These are phyloP conservation scores for Kodamaea sp. DNA, from an alignment of 1,139 yeast genomes.

Conservation along the genomic window DNA sequence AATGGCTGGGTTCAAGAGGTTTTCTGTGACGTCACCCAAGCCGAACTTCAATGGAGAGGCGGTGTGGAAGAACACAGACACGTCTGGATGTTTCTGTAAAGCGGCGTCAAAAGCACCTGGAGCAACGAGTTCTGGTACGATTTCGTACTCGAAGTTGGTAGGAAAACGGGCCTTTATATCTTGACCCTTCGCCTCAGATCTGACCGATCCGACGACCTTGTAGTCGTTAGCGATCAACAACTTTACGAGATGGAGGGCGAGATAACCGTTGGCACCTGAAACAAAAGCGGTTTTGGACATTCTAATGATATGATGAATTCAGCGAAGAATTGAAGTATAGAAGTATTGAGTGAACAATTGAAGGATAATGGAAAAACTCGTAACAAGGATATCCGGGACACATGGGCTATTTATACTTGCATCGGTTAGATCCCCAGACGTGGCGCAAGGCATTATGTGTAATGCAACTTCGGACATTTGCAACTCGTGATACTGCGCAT, in stretches of 20 bases:
- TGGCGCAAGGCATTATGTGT: too few relatives aligned
- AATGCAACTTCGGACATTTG: too few relatives aligned
- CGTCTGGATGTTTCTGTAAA: constrained; percentile 47
- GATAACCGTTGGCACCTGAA: constrained; percentile 25
- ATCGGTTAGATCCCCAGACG: too few relatives aligned
- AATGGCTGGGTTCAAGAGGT: constrained; percentile 43
- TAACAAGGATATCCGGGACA: too few relatives aligned
- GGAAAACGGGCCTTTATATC: constrained; percentile 28
- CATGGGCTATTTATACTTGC: too few relatives aligned
- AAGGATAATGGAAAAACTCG: too few relatives aligned
- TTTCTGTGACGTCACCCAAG: constrained; percentile 36
- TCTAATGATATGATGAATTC: constrained; percentile 18
- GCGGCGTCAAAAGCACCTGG: constrained; percentile 54
- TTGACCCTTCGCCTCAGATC: constrained; percentile 8
- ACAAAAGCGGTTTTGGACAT: not conserved
- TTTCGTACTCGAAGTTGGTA: constrained; percentile 41
- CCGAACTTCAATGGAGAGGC: constrained; percentile 53
- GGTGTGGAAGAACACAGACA: constrained; percentile 57
- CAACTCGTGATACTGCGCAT: too few relatives aligned
- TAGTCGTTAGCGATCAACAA: constrained; percentile 33
- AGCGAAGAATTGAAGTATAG: too few relatives aligned
- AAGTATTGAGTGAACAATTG: too few relatives aligned
- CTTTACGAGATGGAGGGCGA: constrained; percentile 26
- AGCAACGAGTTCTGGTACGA: constrained; percentile 53
- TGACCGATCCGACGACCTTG: constrained; percentile 35